Conservation (phyloP, 2,329 filamentous ascomycete species). For the Periconia sp. region DNA sequence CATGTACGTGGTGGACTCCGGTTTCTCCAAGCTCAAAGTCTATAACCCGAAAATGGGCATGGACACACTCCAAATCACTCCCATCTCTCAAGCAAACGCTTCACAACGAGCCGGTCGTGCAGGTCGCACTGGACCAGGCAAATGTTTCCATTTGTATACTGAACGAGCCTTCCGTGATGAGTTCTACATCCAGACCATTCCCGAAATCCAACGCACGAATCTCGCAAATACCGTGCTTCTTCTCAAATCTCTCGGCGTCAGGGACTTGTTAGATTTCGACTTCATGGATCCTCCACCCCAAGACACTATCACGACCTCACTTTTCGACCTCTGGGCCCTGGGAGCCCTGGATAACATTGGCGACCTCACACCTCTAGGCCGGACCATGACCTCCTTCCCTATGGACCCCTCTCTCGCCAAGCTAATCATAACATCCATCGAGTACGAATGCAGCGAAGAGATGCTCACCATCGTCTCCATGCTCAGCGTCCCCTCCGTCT, state of each 20-base stretch:
- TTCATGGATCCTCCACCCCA: slow-evolving; percentile 99
- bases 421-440: slow-evolving; percentile 84
- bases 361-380: slow-evolving; percentile 82
- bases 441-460: slow-evolving; percentile 93
- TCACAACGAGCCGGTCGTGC: slow-evolving; percentile 92
- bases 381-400: slow-evolving; percentile 94
- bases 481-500: slow-evolving; percentile 94
- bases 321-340: slow-evolving; percentile 96
- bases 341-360: slow-evolving; percentile 93
- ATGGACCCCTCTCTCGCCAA: slow-evolving; percentile 98
- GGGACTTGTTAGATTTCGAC: slow-evolving; percentile 92
- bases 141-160: slow-evolving; percentile 91
- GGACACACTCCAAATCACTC: slow-evolving; percentile 97
- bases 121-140: slow-evolving; percentile 90
- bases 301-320: slow-evolving; percentile 93
- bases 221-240: slow-evolving; percentile 92
- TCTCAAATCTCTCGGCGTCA: slow-evolving; percentile 91
- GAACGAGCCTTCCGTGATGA: slow-evolving; percentile 95
- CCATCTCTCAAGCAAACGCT: slow-evolving; percentile 94
- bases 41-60: slow-evolving; percentile 99
- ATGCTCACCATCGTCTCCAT: slow-evolving; percentile 98
- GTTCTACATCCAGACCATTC: slow-evolving; percentile 94
- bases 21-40: slow-evolving; percentile 96
- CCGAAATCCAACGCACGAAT: slow-evolving; percentile 96
- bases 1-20: slow-evolving; percentile 97